Evolutionary conservation across 2,329 filamentous ascomycete species (phyloP), one percentile per base, ranked within the genome.

Genomic region (Cytospora piceae): DNA sequence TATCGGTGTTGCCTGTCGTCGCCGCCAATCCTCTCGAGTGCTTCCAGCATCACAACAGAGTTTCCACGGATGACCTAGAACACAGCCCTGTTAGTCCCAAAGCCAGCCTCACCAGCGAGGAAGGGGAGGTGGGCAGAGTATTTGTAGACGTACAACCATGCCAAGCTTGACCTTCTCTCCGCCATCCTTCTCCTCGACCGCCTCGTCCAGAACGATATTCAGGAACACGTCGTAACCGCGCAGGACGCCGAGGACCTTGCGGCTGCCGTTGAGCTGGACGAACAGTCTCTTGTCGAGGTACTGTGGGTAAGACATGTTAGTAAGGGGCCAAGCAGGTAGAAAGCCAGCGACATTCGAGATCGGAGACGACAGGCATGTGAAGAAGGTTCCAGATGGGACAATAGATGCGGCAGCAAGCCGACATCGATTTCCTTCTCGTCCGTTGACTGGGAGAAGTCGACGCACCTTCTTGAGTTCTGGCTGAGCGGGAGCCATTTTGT

Each of bases 211-310:
- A 53, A 99, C 95, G 75, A 99, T 93, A 81, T 99, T 99, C 75
- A 99, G 83, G 82, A 98, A 99, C 69, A 98, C 95, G 88, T 99
- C 95, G 79, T 98, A 99, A 67, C 95, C 95, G 70, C 95, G 90
- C 66, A 99, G 86, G 60, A 97, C 87, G 64, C 96, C 95, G 77
- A 97, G 93, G 69, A 99, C 94, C 81, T 97, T 98, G 78, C 95
- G 91, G 79, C 94, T 97, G 75, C 95, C 95, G 80, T 99, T 99
- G 63, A 99, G 84, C 80, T 99, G 94, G 71, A 98, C 93, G 79
- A 97, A 97, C 76, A 99, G 87, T 81, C 94, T 88, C 88, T 99
- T 99, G 85, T 99, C 95, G 81, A 99, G 93, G 81, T 99, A 99
- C 95, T 99, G 29, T 51, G 74, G 58, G 60, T 27, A 27, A 66